A percentile compares a stretch with the other conserved stretches of the same genome.
Conservation (phyloP, 192 early-diverging fungal species). For the Coemansia sp. region DNA sequence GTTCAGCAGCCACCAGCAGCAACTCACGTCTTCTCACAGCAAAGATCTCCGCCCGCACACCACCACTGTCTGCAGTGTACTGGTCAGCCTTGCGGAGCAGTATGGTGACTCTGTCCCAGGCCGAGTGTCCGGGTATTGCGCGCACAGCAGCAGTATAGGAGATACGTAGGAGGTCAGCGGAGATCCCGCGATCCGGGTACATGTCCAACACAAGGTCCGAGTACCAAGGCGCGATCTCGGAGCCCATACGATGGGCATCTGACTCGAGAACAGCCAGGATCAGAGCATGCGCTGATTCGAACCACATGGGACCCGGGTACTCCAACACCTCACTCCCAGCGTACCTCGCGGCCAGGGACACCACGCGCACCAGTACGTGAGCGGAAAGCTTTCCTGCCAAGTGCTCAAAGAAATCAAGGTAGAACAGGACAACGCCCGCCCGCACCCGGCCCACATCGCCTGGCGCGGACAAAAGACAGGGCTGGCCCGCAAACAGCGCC, state of each 20-base stretch:
- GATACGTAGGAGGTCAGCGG: constrained; percentile 32
- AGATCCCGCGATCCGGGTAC: constrained; percentile 22
- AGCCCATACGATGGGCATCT: background rate
- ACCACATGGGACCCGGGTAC: constrained; percentile 21
- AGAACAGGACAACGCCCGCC: constrained; percentile 30
- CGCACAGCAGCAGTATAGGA: constrained; percentile 26
- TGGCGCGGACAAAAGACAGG: constrained; percentile 12
- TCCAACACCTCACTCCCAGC: background rate
- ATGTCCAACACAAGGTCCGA: constrained; percentile 17
- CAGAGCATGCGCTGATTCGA: constrained; percentile 47
- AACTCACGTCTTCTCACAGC: constrained; percentile 20
- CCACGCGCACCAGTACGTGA: constrained; percentile 11
- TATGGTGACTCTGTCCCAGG: constrained; percentile 9
- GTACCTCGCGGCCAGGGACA: constrained; percentile 33
- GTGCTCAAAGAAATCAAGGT: constrained; percentile 46
- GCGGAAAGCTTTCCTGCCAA: background rate
- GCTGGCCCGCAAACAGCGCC: constrained; percentile 21
- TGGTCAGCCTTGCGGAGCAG: constrained; percentile 10
- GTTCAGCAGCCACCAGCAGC: constrained; percentile 19
- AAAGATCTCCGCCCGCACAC: background rate
- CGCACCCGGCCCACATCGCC: too few species aligned
- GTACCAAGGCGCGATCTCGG: constrained; percentile 38
- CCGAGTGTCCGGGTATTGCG: background rate
- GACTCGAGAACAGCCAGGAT: constrained; percentile 28
- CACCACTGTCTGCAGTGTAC: too few species aligned